Base-by-base conservation (phyloP, 2,329 filamentous ascomycete species). In the Penicillium sp. region DNA sequence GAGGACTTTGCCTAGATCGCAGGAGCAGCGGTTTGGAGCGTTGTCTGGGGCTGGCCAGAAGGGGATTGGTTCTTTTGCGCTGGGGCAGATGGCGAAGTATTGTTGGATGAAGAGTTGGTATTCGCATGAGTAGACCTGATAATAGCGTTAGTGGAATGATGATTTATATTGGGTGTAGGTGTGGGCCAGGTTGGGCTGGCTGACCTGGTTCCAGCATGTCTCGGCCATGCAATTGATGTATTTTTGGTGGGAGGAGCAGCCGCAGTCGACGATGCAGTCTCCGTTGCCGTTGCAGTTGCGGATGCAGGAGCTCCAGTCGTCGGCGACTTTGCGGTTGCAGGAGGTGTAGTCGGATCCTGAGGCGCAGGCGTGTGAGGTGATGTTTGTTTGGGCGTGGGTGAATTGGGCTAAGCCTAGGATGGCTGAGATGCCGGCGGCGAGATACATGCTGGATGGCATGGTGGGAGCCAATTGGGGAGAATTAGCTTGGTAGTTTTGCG, bases 61-160 rank as follows among this genome's bases (percentile, higher is more conserved):
- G n/a, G 73, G 73, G 18, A 75, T 69, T 11, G 68, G 65, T 34
- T 70, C 69, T 19, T 55, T 53, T 16, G 63, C 64, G 16, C 34
- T 58, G 21, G 68, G 65, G 54, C 72, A 75, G 18, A 67, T 48
- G 21, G 60, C 49, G 46, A 75, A 64, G 54, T 74, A 75, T 48
- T 69, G 60, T 24, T 72, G 58, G 16, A 73, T 64, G 59, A 73
- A 74, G 33, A 70, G 61, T 56, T 75, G 72, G 51, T 75, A 75
- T 59, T 74, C 70, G 60, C 72, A 75, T 34, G 72, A 71, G 58
- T 70, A 75, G 44, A 74, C 71, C 67, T 70, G n/a, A n/a, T n/a
- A n/a, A n/a, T n/a, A n/a, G n/a, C n/a, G n/a, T n/a, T n/a, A n/a
- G n/a, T n/a, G n/a, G n/a, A n/a, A n/a, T n/a, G n/a, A n/a, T n/a